Evolutionary conservation across 305 asterid genomes (phyloP).

Genomic region (Stenogyne calaminthoides): DNA sequence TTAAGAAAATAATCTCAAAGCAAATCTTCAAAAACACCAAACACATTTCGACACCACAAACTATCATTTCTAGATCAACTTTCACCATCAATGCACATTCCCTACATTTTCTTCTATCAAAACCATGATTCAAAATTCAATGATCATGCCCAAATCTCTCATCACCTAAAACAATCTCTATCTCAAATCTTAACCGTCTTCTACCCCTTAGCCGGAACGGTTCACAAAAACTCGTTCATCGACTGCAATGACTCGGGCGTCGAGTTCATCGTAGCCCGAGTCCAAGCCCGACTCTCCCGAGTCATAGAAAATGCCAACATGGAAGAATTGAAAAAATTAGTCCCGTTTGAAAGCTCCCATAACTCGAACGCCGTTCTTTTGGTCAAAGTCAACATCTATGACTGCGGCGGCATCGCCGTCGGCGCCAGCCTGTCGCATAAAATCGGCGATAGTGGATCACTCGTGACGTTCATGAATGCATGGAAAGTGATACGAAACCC

Average conservation of each 20-base stretch:
- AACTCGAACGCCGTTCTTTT: neutral
- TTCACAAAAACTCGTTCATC: neutral
- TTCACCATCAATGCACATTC: neutral
- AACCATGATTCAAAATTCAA: neutral
- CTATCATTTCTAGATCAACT: conserved; percentile 5
- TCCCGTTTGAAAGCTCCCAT: neutral
- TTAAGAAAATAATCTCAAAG: neutral
- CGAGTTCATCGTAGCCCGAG: too few relatives aligned
- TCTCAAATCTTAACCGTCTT: neutral
- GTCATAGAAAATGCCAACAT: neutral
- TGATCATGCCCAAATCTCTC: neutral
- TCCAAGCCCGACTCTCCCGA: neutral
- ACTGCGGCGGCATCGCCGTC: conserved; percentile 10
- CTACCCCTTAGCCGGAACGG: conserved; percentile 19
- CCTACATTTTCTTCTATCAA: conserved; percentile 20
- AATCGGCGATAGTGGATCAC: neutral
- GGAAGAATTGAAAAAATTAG: neutral
- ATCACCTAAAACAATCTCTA: conserved; percentile 7
- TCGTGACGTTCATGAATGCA: conserved; percentile 13
- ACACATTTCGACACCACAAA: neutral
- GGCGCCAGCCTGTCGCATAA: conserved; percentile 10
- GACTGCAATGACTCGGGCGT: too few relatives aligned
- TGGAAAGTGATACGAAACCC: neutral
- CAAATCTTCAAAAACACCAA: conserved; percentile 16
- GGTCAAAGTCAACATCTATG: conserved; percentile 6